Base-by-base conservation (phyloP, 805 yeast genomes). In the Pichia insulana region DNA sequence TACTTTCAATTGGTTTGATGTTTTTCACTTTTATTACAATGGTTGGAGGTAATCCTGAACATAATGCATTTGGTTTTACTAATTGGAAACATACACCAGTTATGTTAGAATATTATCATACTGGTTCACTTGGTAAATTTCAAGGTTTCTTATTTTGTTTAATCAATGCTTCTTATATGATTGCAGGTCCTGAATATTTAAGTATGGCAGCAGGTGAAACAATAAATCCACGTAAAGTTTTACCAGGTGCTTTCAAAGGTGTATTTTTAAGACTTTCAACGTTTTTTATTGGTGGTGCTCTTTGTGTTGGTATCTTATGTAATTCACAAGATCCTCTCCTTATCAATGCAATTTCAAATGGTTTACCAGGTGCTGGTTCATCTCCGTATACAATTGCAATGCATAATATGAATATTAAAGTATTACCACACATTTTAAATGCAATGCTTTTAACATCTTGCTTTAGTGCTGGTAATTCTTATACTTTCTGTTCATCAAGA, bases 301-400 rank as follows among this genome's bases (percentile, higher is more conserved):
- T 70, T 20, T 67, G 70, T 50, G 73, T 70, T 26, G 72, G 73
- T 7, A 67, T 68, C 42, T 56, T 69, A 31, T 63, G 68, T 43
- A 64, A 70, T 22, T 64, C 67, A 41, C 63, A 63, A 42, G 72
- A 70, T 46, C 67, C 69, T 9, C 45, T 46, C 4, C 53, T 69
- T 41, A 44, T 57, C 8, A 52, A 45, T 36, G 65, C 71, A 9
- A 52, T 63, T 37, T 57, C 59, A 2, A 52, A 59, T 17, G 52
- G 62, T 18, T 49, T 58, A 39, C 68, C 71, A 3, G 72, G 72
- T 28, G 73, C 74, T 17, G 74, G 71, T 10, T 65, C 76, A 10
- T 78, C 87, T 17, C 90, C 95, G 1, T 84, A 80, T 55, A 89
- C 84, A 33, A 76, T 86, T 52, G 92, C 90, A 5, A 84, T 86